Evolutionary conservation across 495 filamentous ascomycete genomes (phyloP).

Genomic region (Aspergillus sparsus): DNA sequence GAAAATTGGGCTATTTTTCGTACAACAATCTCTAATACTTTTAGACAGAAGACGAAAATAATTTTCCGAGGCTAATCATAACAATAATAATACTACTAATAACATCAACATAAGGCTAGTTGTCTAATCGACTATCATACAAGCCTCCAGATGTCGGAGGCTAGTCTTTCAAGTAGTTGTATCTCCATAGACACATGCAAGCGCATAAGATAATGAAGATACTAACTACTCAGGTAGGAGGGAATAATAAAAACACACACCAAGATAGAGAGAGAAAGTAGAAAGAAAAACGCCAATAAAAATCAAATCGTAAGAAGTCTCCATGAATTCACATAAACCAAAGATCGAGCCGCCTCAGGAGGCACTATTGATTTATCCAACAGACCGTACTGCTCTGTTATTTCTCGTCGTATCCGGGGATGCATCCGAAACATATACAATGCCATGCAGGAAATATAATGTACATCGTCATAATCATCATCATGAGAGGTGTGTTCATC

Average conservation of each 20-base stretch:
- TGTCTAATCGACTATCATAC: conserved; percentile 21
- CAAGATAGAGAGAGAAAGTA: conserved; percentile 17
- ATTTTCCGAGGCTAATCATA: neutral
- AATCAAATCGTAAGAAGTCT: conserved; percentile 13
- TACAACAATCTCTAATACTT: neutral
- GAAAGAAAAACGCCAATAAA: conserved; percentile 18
- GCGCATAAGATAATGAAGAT: conserved; percentile 4
- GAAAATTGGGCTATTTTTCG: neutral
- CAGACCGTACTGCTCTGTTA: conserved; percentile 17
- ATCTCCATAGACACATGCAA: conserved; percentile 21
- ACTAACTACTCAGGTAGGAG: neutral
- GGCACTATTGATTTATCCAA: conserved; percentile 16
- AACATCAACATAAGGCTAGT: conserved; percentile 4
- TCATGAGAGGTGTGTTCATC: conserved; percentile 19
- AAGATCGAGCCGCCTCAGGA: conserved; percentile 10
- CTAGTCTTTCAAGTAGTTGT: conserved; percentile 16
- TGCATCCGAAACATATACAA: conserved; percentile 18
- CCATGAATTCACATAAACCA: conserved; percentile 14
- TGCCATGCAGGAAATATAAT: conserved; percentile 22
- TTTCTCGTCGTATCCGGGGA: conserved; percentile 18
- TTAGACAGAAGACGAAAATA: neutral
- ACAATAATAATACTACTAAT: neutral
- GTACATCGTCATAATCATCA: conserved; percentile 25
- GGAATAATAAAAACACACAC: neutral
- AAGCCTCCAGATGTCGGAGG: conserved; percentile 12